Percentiles rank a stretch among this genome's conserved stretches.
These are phyloP conservation scores for Claviceps sp. DNA, from an alignment of 2,329 filamentous ascomycete genomes.

Conservation along the genomic window DNA sequence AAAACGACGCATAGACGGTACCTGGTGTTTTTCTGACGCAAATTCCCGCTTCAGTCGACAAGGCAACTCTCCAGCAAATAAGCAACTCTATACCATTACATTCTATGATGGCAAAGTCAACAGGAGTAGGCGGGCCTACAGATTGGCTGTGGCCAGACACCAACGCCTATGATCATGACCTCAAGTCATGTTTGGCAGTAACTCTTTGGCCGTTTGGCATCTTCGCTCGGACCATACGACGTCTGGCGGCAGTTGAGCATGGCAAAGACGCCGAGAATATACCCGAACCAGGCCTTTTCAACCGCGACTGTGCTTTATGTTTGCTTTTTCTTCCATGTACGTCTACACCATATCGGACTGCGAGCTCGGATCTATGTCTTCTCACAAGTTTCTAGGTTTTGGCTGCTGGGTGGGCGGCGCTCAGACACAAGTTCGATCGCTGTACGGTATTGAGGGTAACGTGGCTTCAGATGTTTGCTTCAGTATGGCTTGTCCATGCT, in stretches of 20 bases:
- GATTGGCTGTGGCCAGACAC: conserved; percentile 10
- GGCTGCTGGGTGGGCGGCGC: conserved; percentile 15
- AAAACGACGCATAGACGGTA: not conserved
- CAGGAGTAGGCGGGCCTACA: conserved; percentile 2
- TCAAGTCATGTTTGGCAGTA: conserved; percentile 6
- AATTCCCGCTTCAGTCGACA: not conserved
- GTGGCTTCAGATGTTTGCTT: conserved; percentile 11
- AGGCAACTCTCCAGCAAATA: conserved; percentile 8
- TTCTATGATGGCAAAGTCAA: conserved; percentile 12
- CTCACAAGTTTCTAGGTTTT: conserved; percentile 15
- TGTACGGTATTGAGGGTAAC: conserved; percentile 20
- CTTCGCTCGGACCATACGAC: conserved; percentile 16
- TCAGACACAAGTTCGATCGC: conserved; percentile 17
- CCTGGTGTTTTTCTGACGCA: not conserved
- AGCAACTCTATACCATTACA: conserved; percentile 3
- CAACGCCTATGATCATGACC: not conserved
- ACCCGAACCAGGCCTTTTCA: conserved; percentile 9
- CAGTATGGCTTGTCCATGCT: conserved; percentile 17
- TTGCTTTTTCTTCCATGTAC: conserved; percentile 16
- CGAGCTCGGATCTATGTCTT: not conserved
- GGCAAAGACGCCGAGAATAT: conserved; percentile 10
- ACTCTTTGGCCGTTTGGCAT: conserved; percentile 13
- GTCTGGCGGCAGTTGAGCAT: conserved; percentile 11
- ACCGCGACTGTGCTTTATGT: conserved; percentile 13
- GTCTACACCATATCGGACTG: conserved; percentile 8